These are phyloP conservation scores for Rhypophila decipiens DNA, from an alignment of 495 filamentous ascomycete genomes.

Conservation along the genomic window DNA sequence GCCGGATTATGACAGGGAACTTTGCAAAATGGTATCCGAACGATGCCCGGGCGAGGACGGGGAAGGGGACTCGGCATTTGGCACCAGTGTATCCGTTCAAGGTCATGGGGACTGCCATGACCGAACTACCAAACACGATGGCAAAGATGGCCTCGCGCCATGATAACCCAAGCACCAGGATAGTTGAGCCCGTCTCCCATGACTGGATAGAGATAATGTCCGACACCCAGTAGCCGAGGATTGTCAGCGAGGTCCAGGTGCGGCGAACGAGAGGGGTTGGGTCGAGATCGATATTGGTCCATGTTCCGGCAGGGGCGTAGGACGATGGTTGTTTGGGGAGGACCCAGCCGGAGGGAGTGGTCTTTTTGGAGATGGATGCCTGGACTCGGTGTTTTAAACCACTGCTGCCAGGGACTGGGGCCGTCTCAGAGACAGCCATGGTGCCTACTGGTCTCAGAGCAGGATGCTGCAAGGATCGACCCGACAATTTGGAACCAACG, in stretches of 20 bases:
- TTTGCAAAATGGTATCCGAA: slow-evolving; percentile 32
- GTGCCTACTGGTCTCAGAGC: too few species aligned
- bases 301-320: slow-evolving; percentile 14
- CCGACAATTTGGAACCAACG: too few species aligned
- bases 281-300: slow-evolving; percentile 34
- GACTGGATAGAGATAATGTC: slow-evolving; percentile 32
- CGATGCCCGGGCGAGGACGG: slow-evolving; percentile 26
- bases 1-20: slow-evolving; percentile 30
- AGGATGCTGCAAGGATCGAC: too few species aligned
- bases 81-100: slow-evolving; percentile 39
- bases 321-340: slow-evolving; percentile 25
- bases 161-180: slow-evolving; percentile 40
- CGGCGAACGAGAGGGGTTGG: slow-evolving; percentile 28
- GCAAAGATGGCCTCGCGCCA: slow-evolving; percentile 32
- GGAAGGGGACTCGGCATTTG: slow-evolving; percentile 30
- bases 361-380: too few species aligned
- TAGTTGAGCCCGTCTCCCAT: slow-evolving; percentile 26
- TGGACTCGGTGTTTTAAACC: too few species aligned
- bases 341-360: slow-evolving; percentile 35
- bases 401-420: too few species aligned
- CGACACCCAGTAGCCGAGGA: slow-evolving; percentile 36
- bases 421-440: too few species aligned
- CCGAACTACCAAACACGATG: slow-evolving; percentile 19
- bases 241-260: slow-evolving; percentile 30
- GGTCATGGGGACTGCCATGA: slow-evolving; percentile 30